Evolutionary conservation across 1,139 yeast species (phyloP).

Genomic region (Geotrichum bryndzae): DNA sequence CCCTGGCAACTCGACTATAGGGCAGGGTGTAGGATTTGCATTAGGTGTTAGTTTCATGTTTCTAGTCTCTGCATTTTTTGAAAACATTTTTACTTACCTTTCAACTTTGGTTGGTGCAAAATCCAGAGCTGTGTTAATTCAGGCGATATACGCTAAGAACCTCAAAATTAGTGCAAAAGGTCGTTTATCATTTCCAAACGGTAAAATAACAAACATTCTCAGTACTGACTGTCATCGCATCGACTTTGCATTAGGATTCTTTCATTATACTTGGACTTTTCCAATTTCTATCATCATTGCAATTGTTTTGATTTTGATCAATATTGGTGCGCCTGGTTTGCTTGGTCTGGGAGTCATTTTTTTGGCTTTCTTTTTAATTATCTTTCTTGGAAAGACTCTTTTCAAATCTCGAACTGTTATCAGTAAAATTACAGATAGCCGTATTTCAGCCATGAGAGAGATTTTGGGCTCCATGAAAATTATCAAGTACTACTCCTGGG

Average conservation of each 20-base stretch:
- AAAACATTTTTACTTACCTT: conserved; percentile 57
- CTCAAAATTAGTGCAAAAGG: conserved; percentile 54
- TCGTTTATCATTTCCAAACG: conserved; percentile 53
- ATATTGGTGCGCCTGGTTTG: conserved; percentile 66
- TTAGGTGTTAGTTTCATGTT: conserved; percentile 48
- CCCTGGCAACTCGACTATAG: conserved; percentile 29
- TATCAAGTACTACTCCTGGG: conserved; percentile 74
- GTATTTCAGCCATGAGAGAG: conserved; percentile 59
- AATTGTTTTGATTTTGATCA: conserved; percentile 57
- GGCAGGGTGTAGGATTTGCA: conserved; percentile 56
- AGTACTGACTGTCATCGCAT: conserved; percentile 76
- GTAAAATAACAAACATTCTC: conserved; percentile 65
- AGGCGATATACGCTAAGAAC: conserved; percentile 63
- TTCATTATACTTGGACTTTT: conserved; percentile 56
- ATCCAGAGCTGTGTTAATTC: conserved; percentile 58
- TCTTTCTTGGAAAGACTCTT: neutral
- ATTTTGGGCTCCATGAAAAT: conserved; percentile 57
- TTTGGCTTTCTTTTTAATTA: conserved; percentile 32
- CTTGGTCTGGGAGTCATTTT: conserved; percentile 51
- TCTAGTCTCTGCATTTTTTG: conserved; percentile 42
- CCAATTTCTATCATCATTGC: conserved; percentile 51
- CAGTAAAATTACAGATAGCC: conserved; percentile 49
- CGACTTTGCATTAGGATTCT: conserved; percentile 67
- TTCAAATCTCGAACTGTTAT: conserved; percentile 40
- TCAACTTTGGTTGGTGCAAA: conserved; percentile 65